Evolutionary conservation across 2,329 filamentous ascomycete species (phyloP).

Genomic region (Balansia obtecta): DNA sequence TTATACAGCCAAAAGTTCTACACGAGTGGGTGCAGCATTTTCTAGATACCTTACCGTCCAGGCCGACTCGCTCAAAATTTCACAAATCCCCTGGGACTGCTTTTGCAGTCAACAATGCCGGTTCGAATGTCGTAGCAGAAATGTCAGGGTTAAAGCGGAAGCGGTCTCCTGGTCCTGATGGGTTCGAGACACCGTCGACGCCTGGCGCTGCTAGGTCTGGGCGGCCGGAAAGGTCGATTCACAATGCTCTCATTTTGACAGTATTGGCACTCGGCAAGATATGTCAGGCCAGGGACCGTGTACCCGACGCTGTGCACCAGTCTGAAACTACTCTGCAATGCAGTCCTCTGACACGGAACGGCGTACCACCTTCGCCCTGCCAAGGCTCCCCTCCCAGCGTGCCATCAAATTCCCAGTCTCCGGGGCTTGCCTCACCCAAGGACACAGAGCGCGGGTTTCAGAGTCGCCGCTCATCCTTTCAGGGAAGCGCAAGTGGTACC

Average conservation of each 20-base stretch:
- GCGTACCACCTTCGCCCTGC: conserved; percentile 36
- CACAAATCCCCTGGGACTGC: conserved; percentile 17
- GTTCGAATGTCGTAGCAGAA: conserved; percentile 15
- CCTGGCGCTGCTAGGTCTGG: conserved; percentile 26
- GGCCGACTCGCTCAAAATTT: conserved; percentile 13
- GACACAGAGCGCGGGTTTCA: conserved; percentile 33
- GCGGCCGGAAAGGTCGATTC: conserved; percentile 52
- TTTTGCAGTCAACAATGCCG: conserved; percentile 19
- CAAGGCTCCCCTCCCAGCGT: conserved; percentile 41
- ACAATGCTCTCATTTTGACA: conserved; percentile 70
- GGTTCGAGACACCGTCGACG: conserved; percentile 18
- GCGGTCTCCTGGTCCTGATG: conserved; percentile 33
- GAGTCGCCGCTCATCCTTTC: conserved; percentile 40
- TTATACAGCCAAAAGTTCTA: conserved; percentile 42
- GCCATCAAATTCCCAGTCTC: conserved; percentile 34
- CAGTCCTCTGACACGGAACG: conserved; percentile 33
- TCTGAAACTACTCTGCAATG: conserved; percentile 20
- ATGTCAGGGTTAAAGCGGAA: conserved; percentile 39
- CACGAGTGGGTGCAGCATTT: conserved; percentile 41
- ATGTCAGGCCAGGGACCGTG: conserved; percentile 42
- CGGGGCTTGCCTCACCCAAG: conserved; percentile 38
- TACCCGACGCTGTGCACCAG: conserved; percentile 43
- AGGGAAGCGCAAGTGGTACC: conserved; percentile 20
- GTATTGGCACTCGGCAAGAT: conserved; percentile 82
- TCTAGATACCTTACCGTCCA: conserved; percentile 31